Conservation (phyloP, 495 filamentous ascomycete species). For the Chaetomium tenue region DNA sequence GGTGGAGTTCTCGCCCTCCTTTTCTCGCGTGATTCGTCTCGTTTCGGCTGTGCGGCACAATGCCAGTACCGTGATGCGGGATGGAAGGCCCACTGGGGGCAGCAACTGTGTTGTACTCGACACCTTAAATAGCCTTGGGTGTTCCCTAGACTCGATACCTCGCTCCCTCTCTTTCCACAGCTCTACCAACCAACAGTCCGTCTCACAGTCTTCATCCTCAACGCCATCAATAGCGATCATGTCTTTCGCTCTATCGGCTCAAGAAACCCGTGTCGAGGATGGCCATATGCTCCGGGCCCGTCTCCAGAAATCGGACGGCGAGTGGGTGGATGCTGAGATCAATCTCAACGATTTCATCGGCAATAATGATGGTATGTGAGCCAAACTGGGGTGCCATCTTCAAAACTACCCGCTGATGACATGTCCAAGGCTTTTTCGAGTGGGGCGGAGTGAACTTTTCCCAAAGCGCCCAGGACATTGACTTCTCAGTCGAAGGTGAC, state of each 20-base stretch:
- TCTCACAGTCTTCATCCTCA: background rate
- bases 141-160: background rate
- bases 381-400: background rate
- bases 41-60: constrained; percentile 13
- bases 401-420: background rate
- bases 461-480: constrained; percentile 40
- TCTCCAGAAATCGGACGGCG: constrained; percentile 33
- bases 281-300: constrained; percentile 43
- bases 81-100: constrained; percentile 5
- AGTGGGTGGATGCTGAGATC: constrained; percentile 37
- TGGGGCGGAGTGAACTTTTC: constrained; percentile 49
- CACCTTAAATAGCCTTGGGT: constrained; percentile 13
- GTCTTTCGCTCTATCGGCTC: constrained; percentile 48
- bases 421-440: constrained; percentile 36
- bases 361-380: constrained; percentile 45
- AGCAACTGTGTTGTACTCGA: background rate
- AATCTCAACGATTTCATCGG: constrained; percentile 46
- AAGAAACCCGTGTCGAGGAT: constrained; percentile 43
- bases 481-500: constrained; percentile 44
- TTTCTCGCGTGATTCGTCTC: background rate
- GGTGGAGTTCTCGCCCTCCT: constrained; percentile 9
- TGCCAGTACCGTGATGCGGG: background rate
- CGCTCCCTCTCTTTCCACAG: background rate
- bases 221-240: background rate
- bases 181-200: background rate